phyloP scores from a whole-genome alignment of 352 stramenopile genomes.

The Phytophthora multivora region DNA sequence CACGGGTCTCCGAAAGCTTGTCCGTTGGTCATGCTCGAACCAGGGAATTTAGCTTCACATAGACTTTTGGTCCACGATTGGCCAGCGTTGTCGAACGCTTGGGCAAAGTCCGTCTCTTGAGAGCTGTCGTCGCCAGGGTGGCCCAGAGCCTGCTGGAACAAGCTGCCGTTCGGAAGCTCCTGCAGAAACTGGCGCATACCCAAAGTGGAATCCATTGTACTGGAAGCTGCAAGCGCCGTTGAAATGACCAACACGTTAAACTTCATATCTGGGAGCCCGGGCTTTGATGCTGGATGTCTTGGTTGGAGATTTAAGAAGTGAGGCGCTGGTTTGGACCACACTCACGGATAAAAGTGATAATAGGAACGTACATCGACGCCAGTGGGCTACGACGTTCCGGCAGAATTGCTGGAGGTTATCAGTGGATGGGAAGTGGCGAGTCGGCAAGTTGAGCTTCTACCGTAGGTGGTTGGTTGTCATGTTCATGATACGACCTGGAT shows the following conservation, averaged over 20 bases:
- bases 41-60: slow-evolving; percentile 17
- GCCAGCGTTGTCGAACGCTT: slow-evolving; percentile 24
- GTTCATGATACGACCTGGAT: slow-evolving; percentile 89
- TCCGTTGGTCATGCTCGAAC: slow-evolving; percentile 32
- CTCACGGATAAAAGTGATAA: slow-evolving; percentile 6
- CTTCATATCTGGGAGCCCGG: slow-evolving; percentile 8
- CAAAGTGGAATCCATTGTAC: neutral
- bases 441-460: slow-evolving; percentile 65
- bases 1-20: slow-evolving; percentile 53
- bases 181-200: slow-evolving; percentile 19
- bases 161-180: slow-evolving; percentile 45
- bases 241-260: neutral
- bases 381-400: too few relatives aligned
- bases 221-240: neutral
- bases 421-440: too few relatives aligned
- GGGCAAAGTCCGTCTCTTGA: slow-evolving; percentile 33
- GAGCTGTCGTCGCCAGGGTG: slow-evolving; percentile 35
- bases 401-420: too few relatives aligned
- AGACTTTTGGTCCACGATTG: slow-evolving; percentile 24
- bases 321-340: neutral
- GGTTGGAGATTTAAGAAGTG: neutral
- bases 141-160: slow-evolving; percentile 40
- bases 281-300: slow-evolving; percentile 1
- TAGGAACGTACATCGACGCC: neutral
- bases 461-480: slow-evolving; percentile 93